Evolutionary conservation across 2,329 filamentous ascomycete genomes (phyloP).

Genomic region (Endothia cerciana): DNA sequence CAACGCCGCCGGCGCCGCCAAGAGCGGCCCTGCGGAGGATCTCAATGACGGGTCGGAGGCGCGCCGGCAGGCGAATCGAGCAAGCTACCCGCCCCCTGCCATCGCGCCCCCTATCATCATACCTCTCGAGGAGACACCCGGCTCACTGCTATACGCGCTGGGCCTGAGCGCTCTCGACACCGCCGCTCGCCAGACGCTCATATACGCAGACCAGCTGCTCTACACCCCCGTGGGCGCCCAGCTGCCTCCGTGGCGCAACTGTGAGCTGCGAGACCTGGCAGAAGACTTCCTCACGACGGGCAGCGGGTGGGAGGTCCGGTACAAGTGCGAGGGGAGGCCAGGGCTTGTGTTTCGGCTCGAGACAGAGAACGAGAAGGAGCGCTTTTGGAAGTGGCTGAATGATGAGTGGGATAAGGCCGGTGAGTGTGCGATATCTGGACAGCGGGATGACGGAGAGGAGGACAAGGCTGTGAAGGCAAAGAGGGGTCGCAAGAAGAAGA

Average conservation of each 20-base stretch:
- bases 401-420: conserved; percentile 9
- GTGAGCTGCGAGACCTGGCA: background rate
- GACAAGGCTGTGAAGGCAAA: background rate
- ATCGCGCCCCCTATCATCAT: background rate
- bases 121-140: background rate
- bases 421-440: background rate
- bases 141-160: background rate
- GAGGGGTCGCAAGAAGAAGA: background rate
- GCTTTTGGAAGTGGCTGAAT: conserved; percentile 5
- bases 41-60: background rate
- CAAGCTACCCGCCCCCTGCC: background rate
- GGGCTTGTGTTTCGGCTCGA: conserved; percentile 5
- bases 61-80: background rate
- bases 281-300: background rate
- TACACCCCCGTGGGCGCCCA: background rate
- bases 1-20: background rate
- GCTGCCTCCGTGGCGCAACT: background rate
- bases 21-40: background rate
- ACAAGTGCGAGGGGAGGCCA: conserved; percentile 3
- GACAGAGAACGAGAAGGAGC: background rate
- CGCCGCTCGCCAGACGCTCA: conserved; percentile 7
- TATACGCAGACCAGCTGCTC: background rate
- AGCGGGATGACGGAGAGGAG: background rate
- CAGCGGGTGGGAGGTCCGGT: conserved; percentile 6
- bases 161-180: background rate